Conservation (phyloP, 148 eudicot species). For the Diospyros lotus region DNA sequence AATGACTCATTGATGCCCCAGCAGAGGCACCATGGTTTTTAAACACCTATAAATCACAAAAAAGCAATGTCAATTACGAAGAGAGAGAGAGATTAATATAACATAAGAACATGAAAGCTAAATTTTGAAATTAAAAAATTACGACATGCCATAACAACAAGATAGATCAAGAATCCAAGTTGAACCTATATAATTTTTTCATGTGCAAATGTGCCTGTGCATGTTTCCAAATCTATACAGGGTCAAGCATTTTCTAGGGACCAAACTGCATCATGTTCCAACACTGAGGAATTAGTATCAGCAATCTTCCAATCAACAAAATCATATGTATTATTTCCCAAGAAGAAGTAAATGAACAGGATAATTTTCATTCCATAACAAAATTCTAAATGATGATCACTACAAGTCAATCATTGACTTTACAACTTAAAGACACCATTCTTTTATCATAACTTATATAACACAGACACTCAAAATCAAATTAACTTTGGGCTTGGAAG, state of each 20-base stretch:
- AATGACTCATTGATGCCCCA: constrained; percentile 98
- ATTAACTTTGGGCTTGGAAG: too few relatives aligned
- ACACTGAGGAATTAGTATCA: neutral
- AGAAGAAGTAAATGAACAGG: too few relatives aligned
- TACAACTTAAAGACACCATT: too few relatives aligned
- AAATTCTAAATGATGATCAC: too few relatives aligned
- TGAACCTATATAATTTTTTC: too few relatives aligned
- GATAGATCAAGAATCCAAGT: neutral
- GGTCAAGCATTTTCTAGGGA: neutral
- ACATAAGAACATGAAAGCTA: neutral
- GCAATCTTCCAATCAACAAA: neutral
- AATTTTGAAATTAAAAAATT: neutral
- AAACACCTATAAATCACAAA: constrained; percentile 54
- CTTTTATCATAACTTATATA: too few relatives aligned
- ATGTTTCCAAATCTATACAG: too few relatives aligned
- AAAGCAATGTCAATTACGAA: neutral
- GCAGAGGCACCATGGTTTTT: constrained; percentile 96
- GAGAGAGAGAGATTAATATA: neutral
- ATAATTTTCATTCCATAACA: too few relatives aligned
- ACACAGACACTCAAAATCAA: too few relatives aligned
- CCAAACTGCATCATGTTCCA: neutral
- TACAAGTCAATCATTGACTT: too few relatives aligned
- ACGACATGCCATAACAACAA: neutral
- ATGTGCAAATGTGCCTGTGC: too few relatives aligned
- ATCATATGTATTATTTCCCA: neutral